Conservation (phyloP, 83 land plant species). For the Isoetes engelmannii region DNA sequence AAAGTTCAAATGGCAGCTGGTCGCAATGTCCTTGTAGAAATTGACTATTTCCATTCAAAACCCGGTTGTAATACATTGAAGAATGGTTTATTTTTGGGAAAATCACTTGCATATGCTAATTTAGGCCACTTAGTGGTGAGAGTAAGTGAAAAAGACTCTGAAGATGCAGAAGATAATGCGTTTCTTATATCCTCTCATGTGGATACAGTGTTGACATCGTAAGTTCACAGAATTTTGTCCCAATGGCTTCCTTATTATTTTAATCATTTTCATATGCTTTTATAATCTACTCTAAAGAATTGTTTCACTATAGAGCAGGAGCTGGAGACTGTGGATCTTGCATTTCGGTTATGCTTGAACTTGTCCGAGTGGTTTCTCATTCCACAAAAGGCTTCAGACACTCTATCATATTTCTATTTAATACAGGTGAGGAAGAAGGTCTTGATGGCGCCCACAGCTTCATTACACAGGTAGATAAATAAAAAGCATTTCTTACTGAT, state of each 20-base stretch:
- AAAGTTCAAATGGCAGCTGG: conserved; percentile 56
- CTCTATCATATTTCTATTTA: conserved; percentile 77
- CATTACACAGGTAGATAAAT: conserved; percentile 67
- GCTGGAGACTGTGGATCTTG: conserved; percentile 98
- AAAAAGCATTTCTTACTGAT: too few relatives aligned
- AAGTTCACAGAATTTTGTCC: conserved; percentile 19
- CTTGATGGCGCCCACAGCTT: conserved; percentile 96
- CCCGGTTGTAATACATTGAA: conserved; percentile 49
- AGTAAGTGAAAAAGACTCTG: conserved; percentile 51
- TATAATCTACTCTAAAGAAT: background rate
- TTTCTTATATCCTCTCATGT: conserved; percentile 91
- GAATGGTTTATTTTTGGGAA: conserved; percentile 68
- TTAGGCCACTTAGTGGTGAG: conserved; percentile 72
- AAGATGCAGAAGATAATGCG: conserved; percentile 70
- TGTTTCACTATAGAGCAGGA: conserved; percentile 51
- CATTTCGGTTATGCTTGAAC: conserved; percentile 90
- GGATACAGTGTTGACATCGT: conserved; percentile 89
- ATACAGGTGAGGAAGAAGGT: conserved; percentile 98
- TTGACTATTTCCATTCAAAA: conserved; percentile 62
- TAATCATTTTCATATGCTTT: background rate
- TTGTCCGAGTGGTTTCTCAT: conserved; percentile 81
- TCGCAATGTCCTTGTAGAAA: conserved; percentile 75
- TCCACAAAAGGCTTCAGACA: conserved; percentile 91
- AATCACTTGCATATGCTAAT: conserved; percentile 64
- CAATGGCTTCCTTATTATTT: background rate